Conservation (phyloP, 441 rosid genomes). For the Aquilaria agallochum region DNA sequence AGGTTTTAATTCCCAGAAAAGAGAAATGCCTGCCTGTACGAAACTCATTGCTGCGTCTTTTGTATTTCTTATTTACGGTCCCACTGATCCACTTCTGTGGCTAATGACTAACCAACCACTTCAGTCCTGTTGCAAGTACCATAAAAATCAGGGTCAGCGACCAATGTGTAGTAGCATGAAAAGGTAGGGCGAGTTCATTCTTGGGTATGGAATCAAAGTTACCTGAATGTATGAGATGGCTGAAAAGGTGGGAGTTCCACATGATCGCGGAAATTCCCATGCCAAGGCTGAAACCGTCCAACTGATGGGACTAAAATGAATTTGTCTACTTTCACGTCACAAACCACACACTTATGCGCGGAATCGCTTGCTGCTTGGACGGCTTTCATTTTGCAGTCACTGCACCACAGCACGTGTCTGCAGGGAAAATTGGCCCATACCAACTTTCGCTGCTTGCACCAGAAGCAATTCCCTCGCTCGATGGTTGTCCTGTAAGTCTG, state of each 20-base stretch:
- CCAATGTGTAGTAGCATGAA: no score
- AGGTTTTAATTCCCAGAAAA: no score
- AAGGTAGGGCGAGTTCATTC: no score
- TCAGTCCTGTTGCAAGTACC: no score
- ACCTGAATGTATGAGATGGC: slow-evolving; percentile 14
- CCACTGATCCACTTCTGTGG: no score
- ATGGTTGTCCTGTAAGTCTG: slow-evolving; percentile 58
- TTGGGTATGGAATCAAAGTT: slow-evolving; percentile 7
- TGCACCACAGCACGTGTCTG: slow-evolving; percentile 73
- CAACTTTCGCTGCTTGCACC: slow-evolving; percentile 48
- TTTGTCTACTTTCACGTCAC: slow-evolving; percentile 53
- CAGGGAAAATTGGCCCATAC: slow-evolving; percentile 76
- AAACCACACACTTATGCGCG: slow-evolving; percentile 72
- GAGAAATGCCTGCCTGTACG: no score
- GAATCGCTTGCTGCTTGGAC: slow-evolving; percentile 21
- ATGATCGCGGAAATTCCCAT: slow-evolving; percentile 3
- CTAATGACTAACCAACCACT: no score
- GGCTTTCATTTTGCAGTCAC: slow-evolving; percentile 42
- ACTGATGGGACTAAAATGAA: slow-evolving; percentile 28
- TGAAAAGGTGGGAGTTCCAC: slow-evolving; percentile 19
- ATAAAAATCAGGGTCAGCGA: no score
- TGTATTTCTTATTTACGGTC: no score
- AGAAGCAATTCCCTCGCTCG: slow-evolving; percentile 49
- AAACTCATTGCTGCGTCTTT: no score
- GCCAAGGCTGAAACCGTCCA: slow-evolving; percentile 8